Conservation (phyloP, 2,329 filamentous ascomycete species). For the Hymenoscyphus linearis region DNA sequence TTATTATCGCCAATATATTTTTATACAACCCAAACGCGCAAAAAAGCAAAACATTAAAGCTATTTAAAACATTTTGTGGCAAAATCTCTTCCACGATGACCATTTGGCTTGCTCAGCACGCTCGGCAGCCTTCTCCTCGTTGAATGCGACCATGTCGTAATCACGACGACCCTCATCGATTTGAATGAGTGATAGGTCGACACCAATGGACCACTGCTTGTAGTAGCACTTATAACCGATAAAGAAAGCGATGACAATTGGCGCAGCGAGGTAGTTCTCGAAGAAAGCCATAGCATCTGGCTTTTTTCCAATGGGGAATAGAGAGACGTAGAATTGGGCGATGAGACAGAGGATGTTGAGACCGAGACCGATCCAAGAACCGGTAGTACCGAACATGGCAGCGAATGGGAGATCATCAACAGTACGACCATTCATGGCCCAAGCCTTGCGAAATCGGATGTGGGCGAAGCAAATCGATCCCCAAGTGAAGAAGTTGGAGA, state of each 20-base stretch:
- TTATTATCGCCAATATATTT: neutral
- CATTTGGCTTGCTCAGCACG: conserved; percentile 25
- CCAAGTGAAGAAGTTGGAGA: conserved; percentile 73
- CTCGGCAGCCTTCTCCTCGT: conserved; percentile 29
- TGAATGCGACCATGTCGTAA: conserved; percentile 28
- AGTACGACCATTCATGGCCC: conserved; percentile 52
- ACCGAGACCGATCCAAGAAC: conserved; percentile 62
- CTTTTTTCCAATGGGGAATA: conserved; percentile 44
- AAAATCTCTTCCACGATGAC: conserved; percentile 28
- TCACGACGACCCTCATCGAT: conserved; percentile 31
- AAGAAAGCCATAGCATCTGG: conserved; percentile 36
- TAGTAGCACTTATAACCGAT: conserved; percentile 59
- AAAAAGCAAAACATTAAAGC: neutral
- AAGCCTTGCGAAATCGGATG: conserved; percentile 60
- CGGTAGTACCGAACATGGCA: conserved; percentile 51
- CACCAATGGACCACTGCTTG: conserved; percentile 25
- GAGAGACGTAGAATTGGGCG: conserved; percentile 42
- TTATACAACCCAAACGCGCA: neutral
- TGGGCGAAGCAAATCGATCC: conserved; percentile 60
- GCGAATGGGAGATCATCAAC: conserved; percentile 44
- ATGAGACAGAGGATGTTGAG: conserved; percentile 65
- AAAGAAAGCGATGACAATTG: conserved; percentile 53
- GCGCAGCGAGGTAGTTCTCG: conserved; percentile 48
- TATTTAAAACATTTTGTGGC: conserved; percentile 5
- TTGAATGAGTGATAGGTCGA: conserved; percentile 25